Conservation (phyloP, 768 basidiomycete genomes). For the Clitopilus passeckerianus region DNA sequence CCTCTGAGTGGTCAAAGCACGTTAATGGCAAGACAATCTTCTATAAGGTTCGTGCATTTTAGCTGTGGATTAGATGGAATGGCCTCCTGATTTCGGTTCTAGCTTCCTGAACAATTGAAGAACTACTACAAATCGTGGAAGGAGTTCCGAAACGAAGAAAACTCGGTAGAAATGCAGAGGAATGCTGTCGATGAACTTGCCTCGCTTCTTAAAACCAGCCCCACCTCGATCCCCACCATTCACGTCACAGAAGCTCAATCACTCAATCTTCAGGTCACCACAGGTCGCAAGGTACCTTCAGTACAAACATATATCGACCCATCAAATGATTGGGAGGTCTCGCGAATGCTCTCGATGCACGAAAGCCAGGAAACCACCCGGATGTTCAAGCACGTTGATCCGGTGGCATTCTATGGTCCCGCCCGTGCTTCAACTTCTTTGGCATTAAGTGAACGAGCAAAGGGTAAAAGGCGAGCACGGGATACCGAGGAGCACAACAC, state of each 20-base stretch:
- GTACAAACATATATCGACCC: background rate
- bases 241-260: background rate
- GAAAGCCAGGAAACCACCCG: background rate
- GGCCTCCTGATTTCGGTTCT: background rate
- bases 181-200: slow-evolving; percentile 1
- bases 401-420: no score
- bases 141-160: slow-evolving; percentile 7
- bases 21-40: slow-evolving; percentile 8
- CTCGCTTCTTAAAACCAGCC: background rate
- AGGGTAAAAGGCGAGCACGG: no score
- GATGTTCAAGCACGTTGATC: no score
- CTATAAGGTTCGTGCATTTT: slow-evolving; percentile 4
- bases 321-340: background rate
- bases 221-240: background rate
- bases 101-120: slow-evolving; percentile 9
- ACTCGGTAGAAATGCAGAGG: slow-evolving; percentile 5
- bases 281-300: background rate
- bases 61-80: background rate
- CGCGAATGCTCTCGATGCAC: background rate
- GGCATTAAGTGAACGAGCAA: no score
- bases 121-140: slow-evolving; percentile 9
- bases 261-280: background rate
- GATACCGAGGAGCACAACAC: no score
- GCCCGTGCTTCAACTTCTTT: no score
- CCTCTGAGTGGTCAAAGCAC: slow-evolving; percentile 8